Percentiles rank a stretch among this genome's conserved stretches.
phyloP scores from a whole-genome alignment of 257 asterid species.

The Solanum corneliomulleri region DNA sequence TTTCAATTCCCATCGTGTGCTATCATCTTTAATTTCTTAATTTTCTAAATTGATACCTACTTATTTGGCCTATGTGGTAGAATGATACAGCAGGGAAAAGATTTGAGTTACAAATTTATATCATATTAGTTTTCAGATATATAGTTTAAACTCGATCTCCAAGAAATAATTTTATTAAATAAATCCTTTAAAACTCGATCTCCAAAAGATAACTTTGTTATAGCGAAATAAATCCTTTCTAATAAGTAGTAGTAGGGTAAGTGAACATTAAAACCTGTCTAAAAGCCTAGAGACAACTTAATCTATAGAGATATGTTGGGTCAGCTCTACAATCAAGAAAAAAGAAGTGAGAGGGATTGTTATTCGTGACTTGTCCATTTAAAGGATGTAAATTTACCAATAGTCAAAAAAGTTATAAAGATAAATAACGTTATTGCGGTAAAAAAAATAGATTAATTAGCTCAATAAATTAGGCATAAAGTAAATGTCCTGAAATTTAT shows the following conservation, averaged over 20 bases:
- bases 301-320: neutral
- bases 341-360: neutral
- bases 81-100: neutral
- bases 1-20: neutral
- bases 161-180: neutral
- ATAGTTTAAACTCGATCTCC: neutral
- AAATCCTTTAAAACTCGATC: neutral
- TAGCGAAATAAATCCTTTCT: neutral
- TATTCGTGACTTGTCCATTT: neutral
- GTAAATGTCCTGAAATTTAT: neutral
- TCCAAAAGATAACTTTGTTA: neutral
- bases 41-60: neutral
- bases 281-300: neutral
- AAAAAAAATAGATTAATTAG: neutral
- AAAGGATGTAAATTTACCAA: neutral
- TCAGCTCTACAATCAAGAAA: neutral
- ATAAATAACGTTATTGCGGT: neutral
- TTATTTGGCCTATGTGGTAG: neutral
- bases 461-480: neutral
- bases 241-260: neutral
- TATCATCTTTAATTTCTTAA: neutral
- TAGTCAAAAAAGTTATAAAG: neutral
- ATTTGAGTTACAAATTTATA: neutral
- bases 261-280: neutral
- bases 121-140: neutral